Evolutionary conservation across 2,329 filamentous ascomycete species (phyloP).

Genomic region (Fusarium austroafricanum): DNA sequence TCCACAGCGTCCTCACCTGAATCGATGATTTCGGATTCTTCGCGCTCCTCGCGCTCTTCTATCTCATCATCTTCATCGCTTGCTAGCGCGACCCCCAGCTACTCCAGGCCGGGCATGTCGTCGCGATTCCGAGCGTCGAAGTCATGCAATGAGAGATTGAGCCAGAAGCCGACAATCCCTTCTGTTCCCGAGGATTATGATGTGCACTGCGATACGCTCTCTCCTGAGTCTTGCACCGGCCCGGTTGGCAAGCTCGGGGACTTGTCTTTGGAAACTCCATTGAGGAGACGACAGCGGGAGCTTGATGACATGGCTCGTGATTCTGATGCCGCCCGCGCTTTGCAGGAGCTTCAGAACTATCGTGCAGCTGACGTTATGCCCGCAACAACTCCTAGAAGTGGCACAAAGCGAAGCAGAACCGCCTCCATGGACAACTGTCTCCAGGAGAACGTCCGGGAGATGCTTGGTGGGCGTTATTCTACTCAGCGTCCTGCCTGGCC

Average conservation of each 20-base stretch:
- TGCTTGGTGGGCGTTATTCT: conserved; percentile 59
- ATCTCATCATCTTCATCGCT: conserved; percentile 72
- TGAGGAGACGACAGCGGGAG: conserved; percentile 60
- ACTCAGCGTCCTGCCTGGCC: conserved; percentile 50
- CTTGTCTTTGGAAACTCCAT: conserved; percentile 60
- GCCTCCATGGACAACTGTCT: conserved; percentile 68
- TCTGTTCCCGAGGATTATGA: conserved; percentile 69
- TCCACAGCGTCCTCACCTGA: conserved; percentile 74
- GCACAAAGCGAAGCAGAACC: conserved; percentile 70
- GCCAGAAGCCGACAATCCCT: conserved; percentile 63
- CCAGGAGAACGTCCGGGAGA: conserved; percentile 75
- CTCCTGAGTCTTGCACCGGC: conserved; percentile 68
- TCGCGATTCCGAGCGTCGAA: conserved; percentile 73
- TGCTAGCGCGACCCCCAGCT: conserved; percentile 69
- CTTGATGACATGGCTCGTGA: conserved; percentile 58
- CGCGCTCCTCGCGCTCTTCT: conserved; percentile 71
- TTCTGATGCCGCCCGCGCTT: conserved; percentile 66
- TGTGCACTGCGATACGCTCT: conserved; percentile 63
- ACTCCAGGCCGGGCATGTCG: conserved; percentile 62
- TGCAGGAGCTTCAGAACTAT: conserved; percentile 71
- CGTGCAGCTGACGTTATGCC: conserved; percentile 54
- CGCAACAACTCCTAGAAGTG: conserved; percentile 49
- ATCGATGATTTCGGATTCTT: conserved; percentile 74
- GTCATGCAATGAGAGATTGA: conserved; percentile 67
- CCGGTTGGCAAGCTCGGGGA: conserved; percentile 64